Percentiles rank a stretch among this genome's conserved stretches.
Conservation (phyloP, 257 asterid genomes). For the Capsicum baccatum region DNA sequence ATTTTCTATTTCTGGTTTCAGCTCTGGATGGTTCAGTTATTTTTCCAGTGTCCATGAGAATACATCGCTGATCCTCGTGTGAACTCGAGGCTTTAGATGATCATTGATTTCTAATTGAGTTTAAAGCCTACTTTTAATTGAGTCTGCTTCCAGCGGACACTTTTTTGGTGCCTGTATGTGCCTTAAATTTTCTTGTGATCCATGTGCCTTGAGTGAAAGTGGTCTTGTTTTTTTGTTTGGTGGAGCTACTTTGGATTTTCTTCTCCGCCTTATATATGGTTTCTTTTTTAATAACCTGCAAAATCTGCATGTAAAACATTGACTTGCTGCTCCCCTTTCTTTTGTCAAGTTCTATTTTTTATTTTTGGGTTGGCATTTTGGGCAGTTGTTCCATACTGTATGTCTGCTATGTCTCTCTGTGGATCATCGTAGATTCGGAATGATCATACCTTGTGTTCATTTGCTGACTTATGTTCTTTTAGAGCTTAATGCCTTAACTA, state of each 20-base stretch:
- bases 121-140: not conserved
- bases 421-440: slow-evolving; percentile 7
- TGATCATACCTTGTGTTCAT: not conserved
- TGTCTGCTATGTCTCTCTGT: not conserved
- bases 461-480: not conserved
- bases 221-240: not conserved
- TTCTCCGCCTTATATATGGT: not conserved
- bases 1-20: not conserved
- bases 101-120: not conserved
- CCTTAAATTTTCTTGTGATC: not conserved
- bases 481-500: not conserved
- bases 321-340: not conserved
- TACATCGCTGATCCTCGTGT: not conserved
- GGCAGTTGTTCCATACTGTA: not conserved
- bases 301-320: not conserved
- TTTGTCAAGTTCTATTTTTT: not conserved
- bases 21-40: not conserved
- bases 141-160: not conserved
- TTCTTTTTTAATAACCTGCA: not conserved
- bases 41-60: not conserved
- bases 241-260: not conserved
- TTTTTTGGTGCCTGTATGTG: not conserved
- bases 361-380: not conserved
- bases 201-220: not conserved
- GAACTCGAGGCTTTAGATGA: not conserved